phyloP scores from a whole-genome alignment of 805 yeast genomes.

The Saturnispora zaruensis region DNA sequence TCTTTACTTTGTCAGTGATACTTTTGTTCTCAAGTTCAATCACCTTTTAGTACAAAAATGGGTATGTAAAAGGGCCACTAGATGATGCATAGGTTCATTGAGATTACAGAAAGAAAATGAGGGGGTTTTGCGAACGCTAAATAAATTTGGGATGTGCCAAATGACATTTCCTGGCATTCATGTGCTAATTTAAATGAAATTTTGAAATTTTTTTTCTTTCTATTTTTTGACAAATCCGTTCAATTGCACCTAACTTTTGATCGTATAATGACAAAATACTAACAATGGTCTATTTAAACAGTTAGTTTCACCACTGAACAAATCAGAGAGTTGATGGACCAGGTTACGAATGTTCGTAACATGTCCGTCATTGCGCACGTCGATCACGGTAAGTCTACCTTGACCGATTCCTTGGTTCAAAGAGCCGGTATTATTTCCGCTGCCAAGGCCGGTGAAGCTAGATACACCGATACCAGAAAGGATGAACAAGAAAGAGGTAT shows the following conservation, averaged over 20 bases:
- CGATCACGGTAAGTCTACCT: slow-evolving; percentile 99
- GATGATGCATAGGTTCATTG: background rate
- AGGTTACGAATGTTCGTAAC: slow-evolving; percentile 99
- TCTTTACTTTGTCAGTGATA: background rate
- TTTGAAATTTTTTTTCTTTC: background rate
- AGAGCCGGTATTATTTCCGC: slow-evolving; percentile 99
- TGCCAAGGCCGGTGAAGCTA: slow-evolving; percentile 99
- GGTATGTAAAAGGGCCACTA: background rate
- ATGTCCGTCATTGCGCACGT: slow-evolving; percentile 99
- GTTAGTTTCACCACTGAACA: slow-evolving; percentile 68
- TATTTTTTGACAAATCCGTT: background rate
- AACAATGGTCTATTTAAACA: slow-evolving; percentile 13
- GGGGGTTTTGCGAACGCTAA: background rate
- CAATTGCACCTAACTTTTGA: no score
- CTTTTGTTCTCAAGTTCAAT: slow-evolving; percentile 3
- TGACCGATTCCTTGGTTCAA: slow-evolving; percentile 98
- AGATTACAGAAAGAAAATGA: background rate
- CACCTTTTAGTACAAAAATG: slow-evolving; percentile 4
- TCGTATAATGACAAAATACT: slow-evolving; percentile 6
- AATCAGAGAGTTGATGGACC: slow-evolving; percentile 99
- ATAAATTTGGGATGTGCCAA: background rate
- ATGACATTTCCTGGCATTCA: background rate
- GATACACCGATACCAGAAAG: slow-evolving; percentile 99
- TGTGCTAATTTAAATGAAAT: background rate
- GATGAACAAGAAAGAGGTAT: slow-evolving; percentile 99